Evolutionary conservation across 139 green algal species (phyloP).

Genomic region (Auxenochlorella pyrenoidosa): DNA sequence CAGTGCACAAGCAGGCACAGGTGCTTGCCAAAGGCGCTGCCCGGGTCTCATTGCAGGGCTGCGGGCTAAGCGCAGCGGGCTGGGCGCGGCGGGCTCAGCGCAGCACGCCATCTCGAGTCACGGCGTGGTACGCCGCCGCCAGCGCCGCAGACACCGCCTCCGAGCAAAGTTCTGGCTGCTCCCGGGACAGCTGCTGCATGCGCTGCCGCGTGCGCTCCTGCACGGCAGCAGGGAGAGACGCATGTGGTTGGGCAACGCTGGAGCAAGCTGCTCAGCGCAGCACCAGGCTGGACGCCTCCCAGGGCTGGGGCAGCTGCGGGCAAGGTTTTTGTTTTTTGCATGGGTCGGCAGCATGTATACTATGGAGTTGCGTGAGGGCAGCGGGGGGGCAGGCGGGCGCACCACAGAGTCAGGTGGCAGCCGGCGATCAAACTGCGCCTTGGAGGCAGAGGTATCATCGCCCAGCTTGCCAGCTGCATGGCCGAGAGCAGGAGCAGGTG

Average conservation of each 20-base stretch:
- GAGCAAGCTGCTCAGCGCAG: no score
- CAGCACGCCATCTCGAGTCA: constrained; percentile 15
- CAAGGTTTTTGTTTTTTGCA: no score
- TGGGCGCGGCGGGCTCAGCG: neutral
- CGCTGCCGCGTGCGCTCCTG: constrained; percentile 2
- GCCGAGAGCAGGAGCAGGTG: neutral
- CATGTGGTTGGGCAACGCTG: neutral
- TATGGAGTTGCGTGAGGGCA: no score
- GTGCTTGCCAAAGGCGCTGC: no score
- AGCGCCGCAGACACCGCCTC: constrained; percentile 16
- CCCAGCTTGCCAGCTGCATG: constrained; percentile 59
- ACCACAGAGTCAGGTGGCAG: constrained; percentile 40
- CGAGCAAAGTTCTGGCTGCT: neutral
- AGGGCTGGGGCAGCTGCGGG: no score
- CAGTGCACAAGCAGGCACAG: no score
- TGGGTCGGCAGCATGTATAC: no score
- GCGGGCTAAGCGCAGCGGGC: neutral
- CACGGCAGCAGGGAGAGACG: neutral
- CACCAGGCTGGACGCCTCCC: no score
- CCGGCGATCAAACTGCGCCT: constrained; percentile 35
- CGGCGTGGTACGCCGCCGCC: constrained; percentile 41
- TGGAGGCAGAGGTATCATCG: constrained; percentile 45
- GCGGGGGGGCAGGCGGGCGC: no score
- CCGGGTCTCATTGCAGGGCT: no score
- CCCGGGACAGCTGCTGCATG: constrained; percentile 16